Evolutionary conservation across 1,284 basidiomycete species (phyloP).

Genomic region (Malassezia obtusa): DNA sequence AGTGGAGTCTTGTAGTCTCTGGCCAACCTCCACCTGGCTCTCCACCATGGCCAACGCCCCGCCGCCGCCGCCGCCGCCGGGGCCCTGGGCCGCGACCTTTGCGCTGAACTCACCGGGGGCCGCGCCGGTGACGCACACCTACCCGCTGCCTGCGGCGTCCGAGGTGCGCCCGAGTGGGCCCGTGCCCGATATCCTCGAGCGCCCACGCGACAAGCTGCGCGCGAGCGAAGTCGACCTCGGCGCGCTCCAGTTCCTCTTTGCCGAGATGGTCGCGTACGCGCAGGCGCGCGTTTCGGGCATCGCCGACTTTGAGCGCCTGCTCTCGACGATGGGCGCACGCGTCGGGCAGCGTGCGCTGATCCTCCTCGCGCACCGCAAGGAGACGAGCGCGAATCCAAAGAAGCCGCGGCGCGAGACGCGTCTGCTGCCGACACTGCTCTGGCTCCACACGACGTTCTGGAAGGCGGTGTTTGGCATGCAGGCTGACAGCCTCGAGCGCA

Average conservation of each 20-base stretch:
- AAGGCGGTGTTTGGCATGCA: constrained; percentile 81
- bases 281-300: constrained; percentile 89
- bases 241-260: constrained; percentile 33
- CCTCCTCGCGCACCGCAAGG: constrained; percentile 28
- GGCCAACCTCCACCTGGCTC: background rate
- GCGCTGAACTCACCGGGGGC: background rate
- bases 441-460: constrained; percentile 63
- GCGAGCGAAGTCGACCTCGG: constrained; percentile 21
- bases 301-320: constrained; percentile 66
- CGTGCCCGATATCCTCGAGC: constrained; percentile 33
- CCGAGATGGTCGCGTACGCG: constrained; percentile 57
- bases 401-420: constrained; percentile 41
- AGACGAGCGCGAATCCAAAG: constrained; percentile 27
- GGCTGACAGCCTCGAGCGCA: constrained; percentile 88
- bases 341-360: constrained; percentile 30
- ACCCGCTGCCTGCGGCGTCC: background rate
- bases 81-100: background rate
- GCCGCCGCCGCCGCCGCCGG: background rate
- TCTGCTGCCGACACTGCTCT: constrained; percentile 35
- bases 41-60: background rate
- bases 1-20: background rate
- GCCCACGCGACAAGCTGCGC: constrained; percentile 34
- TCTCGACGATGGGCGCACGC: constrained; percentile 31
- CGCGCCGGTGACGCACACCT: background rate
- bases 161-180: background rate